phyloP scores from a whole-genome alignment of 2,329 filamentous ascomycete genomes.

The Diaporthe citrichinensis region DNA sequence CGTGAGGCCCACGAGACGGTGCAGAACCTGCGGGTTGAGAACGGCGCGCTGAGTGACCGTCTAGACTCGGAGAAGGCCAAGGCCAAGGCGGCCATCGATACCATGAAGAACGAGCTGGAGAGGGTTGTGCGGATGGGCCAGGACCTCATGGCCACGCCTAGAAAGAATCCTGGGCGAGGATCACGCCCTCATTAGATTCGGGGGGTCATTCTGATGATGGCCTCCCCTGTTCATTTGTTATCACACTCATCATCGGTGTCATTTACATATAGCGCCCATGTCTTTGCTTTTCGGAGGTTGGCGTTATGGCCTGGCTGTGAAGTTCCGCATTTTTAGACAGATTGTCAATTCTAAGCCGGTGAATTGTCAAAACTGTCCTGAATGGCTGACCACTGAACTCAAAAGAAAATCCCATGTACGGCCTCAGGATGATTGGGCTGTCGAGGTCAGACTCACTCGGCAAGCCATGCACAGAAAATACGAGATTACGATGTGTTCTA shows the following conservation, averaged over 20 bases:
- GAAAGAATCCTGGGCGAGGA: not conserved
- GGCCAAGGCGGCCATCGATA: constrained; percentile 61
- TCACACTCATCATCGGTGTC: not conserved
- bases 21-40: constrained; percentile 61
- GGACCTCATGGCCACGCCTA: constrained; percentile 56
- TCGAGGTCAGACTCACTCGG: not conserved
- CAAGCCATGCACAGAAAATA: not conserved
- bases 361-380: not conserved
- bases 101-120: constrained; percentile 67
- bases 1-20: constrained; percentile 63
- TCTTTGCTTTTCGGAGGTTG: not conserved
- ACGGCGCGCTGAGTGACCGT: constrained; percentile 53
- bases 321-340: not conserved
- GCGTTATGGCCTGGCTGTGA: not conserved
- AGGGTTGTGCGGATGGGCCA: constrained; percentile 62
- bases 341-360: not conserved
- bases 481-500: not conserved
- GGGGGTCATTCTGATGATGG: not conserved
- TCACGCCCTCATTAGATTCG: not conserved
- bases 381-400: not conserved
- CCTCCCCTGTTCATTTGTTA: not conserved
- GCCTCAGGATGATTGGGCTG: no score
- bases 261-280: not conserved
- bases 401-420: not conserved
- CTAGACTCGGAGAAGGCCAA: constrained; percentile 56